Conservation (phyloP, 2,329 filamentous ascomycete species). For the Clarireedia hainanense region DNA sequence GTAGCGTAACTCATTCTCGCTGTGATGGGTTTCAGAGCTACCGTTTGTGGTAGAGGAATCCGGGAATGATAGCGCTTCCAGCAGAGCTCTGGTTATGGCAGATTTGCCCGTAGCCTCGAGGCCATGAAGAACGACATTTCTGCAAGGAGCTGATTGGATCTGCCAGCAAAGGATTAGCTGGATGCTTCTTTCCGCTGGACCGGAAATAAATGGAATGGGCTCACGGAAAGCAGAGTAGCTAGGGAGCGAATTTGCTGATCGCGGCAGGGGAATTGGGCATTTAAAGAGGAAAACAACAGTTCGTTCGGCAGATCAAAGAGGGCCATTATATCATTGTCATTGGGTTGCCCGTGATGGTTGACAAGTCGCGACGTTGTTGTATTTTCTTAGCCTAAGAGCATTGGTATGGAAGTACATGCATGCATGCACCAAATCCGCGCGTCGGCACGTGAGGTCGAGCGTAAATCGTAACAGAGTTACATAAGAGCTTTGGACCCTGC, state of each 20-base stretch:
- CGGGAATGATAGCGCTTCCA: slow-evolving; percentile 38
- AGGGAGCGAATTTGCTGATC: slow-evolving; percentile 52
- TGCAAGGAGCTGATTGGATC: slow-evolving; percentile 7
- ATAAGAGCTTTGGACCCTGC: no score
- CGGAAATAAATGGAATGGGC: slow-evolving; percentile 2
- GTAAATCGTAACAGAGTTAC: background rate
- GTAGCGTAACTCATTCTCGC: slow-evolving; percentile 41
- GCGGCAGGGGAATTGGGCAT: slow-evolving; percentile 46
- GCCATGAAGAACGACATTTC: slow-evolving; percentile 72
- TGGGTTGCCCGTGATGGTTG: background rate
- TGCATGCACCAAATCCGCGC: background rate
- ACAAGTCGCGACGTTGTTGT: no score
- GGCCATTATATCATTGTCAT: slow-evolving; percentile 24
- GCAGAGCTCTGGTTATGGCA: slow-evolving; percentile 55
- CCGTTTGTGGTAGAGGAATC: slow-evolving; percentile 47
- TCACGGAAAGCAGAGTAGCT: slow-evolving; percentile 41
- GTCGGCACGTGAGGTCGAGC: background rate
- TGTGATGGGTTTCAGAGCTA: slow-evolving; percentile 42
- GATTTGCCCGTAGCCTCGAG: slow-evolving; percentile 84
- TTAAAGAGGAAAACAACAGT: slow-evolving; percentile 37
- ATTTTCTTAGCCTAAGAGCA: no score
- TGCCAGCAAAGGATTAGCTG: background rate
- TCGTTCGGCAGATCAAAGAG: slow-evolving; percentile 48
- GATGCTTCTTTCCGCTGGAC: no score
- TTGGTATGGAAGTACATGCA: no score